phyloP scores from a whole-genome alignment of 768 basidiomycete species.

The Saitozyma sp. region DNA sequence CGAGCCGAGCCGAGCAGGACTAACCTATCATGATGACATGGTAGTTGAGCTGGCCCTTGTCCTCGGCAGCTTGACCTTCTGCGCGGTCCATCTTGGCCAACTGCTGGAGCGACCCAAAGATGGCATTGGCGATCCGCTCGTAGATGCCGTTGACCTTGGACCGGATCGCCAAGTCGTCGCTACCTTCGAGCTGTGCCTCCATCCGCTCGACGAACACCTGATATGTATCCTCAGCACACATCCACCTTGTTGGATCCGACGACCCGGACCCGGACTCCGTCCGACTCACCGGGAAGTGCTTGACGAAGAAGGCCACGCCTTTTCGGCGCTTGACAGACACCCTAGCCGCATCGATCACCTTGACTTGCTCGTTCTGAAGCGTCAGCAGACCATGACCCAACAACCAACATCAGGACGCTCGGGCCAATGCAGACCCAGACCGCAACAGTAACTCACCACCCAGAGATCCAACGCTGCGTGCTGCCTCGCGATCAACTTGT shows the following conservation, averaged over 20 bases:
- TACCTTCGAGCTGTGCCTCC: constrained; percentile 77
- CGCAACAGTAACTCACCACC: constrained; percentile 41
- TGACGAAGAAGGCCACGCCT: constrained; percentile 88
- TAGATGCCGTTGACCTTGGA: constrained; percentile 75
- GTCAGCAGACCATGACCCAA: not conserved
- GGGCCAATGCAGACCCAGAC: not conserved
- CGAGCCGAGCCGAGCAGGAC: constrained; percentile 38
- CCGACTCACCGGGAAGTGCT: constrained; percentile 71
- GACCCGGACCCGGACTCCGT: not conserved
- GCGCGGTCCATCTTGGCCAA: constrained; percentile 95
- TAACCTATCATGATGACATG: constrained; percentile 91
- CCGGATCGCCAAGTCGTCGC: constrained; percentile 73
- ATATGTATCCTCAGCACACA: not conserved
- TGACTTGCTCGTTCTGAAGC: constrained; percentile 78
- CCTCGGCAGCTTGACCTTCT: constrained; percentile 61
- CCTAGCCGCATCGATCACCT: constrained; percentile 84
- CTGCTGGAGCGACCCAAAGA: constrained; percentile 90
- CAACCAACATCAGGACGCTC: not conserved
- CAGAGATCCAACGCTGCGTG: constrained; percentile 73
- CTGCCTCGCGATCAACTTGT: constrained; percentile 77
- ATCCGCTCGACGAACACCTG: constrained; percentile 72
- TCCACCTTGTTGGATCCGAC: not conserved
- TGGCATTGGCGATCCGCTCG: constrained; percentile 80
- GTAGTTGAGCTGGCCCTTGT: constrained; percentile 94
- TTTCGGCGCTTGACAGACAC: constrained; percentile 87